phyloP scores from a whole-genome alignment of 176 grass and related monocot species.

The Pharus latifolius region DNA sequence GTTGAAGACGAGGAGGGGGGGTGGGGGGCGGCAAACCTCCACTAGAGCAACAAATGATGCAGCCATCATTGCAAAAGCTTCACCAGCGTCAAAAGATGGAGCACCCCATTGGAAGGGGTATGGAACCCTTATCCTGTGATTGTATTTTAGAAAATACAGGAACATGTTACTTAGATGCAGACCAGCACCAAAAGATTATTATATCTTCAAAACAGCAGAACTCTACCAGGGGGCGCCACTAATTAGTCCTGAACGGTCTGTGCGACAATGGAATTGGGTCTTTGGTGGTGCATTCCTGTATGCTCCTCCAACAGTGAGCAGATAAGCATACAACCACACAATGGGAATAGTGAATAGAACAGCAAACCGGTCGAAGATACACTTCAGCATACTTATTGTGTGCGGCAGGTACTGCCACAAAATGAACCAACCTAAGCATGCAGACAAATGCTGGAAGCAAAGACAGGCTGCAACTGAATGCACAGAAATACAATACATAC shows the following conservation, averaged over 20 bases:
- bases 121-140: slow-evolving; percentile 91
- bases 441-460: not conserved
- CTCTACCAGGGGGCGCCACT: slow-evolving; percentile 75
- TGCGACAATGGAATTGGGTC: slow-evolving; percentile 94
- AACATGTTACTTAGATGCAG: slow-evolving; percentile 3
- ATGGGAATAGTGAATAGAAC: slow-evolving; percentile 86
- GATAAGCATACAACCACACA: slow-evolving; percentile 95
- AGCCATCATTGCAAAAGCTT: slow-evolving; percentile 99
- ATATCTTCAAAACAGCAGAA: not conserved
- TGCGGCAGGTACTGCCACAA: slow-evolving; percentile 80
- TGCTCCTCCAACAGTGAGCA: slow-evolving; percentile 92
- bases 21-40: slow-evolving; percentile 73
- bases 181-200: not conserved
- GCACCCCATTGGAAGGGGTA: slow-evolving; percentile 99
- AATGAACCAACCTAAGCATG: not conserved
- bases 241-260: slow-evolving; percentile 84
- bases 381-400: slow-evolving; percentile 40
- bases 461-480: not conserved
- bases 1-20: too few species aligned
- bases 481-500: slow-evolving; percentile 20
- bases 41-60: slow-evolving; percentile 95
- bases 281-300: slow-evolving; percentile 80
- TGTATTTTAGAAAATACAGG: slow-evolving; percentile 8
- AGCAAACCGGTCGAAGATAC: slow-evolving; percentile 79
- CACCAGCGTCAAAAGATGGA: slow-evolving; percentile 89